These are phyloP conservation scores for Hypomyces perniciosus DNA, from an alignment of 2,329 filamentous ascomycete species.

Conservation along the genomic window DNA sequence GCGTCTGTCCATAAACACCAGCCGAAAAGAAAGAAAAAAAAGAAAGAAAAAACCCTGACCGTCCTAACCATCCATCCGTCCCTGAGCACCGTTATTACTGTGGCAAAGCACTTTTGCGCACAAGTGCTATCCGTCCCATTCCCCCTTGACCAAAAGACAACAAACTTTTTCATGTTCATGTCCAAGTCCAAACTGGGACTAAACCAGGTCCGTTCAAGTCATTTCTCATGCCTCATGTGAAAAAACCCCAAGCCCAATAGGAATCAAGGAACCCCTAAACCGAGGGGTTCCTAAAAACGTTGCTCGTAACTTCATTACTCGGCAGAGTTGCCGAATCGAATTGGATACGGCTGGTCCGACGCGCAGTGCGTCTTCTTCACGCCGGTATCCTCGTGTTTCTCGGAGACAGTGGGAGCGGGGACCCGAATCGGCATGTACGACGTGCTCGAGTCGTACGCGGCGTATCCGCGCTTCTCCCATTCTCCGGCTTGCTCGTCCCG, in stretches of 20 bases:
- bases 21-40: not conserved
- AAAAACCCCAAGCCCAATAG: constrained; percentile 3
- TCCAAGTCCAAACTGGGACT: not conserved
- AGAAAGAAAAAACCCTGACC: not conserved
- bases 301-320: constrained; percentile 11
- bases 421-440: constrained; percentile 28
- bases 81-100: not conserved
- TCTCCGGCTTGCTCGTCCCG: constrained; percentile 17
- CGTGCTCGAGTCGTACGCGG: constrained; percentile 32
- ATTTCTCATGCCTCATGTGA: constrained; percentile 12
- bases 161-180: constrained; percentile 2
- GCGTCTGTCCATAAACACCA: not conserved
- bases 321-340: constrained; percentile 6
- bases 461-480: constrained; percentile 29
- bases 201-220: not conserved
- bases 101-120: constrained; percentile 3
- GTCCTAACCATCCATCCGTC: not conserved
- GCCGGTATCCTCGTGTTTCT: not conserved
- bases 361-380: not conserved
- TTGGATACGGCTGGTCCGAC: constrained; percentile 5
- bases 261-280: not conserved
- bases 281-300: not conserved
- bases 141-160: not conserved
- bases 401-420: constrained; percentile 9
- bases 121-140: not conserved